Base-by-base conservation (phyloP, 495 filamentous ascomycete species). In the Delitschia confertaspora region DNA sequence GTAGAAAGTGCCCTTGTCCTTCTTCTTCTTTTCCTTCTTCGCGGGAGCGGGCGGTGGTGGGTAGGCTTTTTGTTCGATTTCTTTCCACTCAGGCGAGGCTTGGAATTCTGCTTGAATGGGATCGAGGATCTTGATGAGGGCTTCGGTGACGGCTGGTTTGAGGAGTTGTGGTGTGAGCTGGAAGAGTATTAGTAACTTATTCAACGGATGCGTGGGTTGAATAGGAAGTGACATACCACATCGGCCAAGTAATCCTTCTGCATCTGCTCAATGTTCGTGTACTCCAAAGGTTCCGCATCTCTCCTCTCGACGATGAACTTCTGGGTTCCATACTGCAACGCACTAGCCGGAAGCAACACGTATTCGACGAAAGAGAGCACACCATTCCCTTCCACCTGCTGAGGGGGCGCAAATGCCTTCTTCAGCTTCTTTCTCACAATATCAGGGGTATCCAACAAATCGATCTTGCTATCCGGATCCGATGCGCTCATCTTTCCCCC, bases 151-250 rank as follows among this genome's bases (percentile, higher is more conserved):
- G 24, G 80, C 87, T 23, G 78, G 71, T 65, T 96, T 96, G 17
- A 95, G 70, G 6, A 81, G 61, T 68, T 93, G 85, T 0, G 89
- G 89, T 8, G 79, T 83, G 38, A 96, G 71, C 82, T 91, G 41
- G 14, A 36, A 31, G 17, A 14, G 20, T 40, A 35, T 53, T 51
- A 53, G 38, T 5, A 30, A 17, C 34, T 35, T 1, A 18, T 32
- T 2, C 17, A 20, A 26, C 5, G 6, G 8, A n/a, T 31, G 13
- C 7, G 8, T 6, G 20, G 48, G 16, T 13, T n/a, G 31, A 14
- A 25, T 16, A 33, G 4, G 32, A 30, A 18, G 24, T 6, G 60
- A 70, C 79, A 42, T 75, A 93, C 85, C 42, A 84, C 67, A 59
- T 95, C 91, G 18, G 70, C 77, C 29, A 60, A 55, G 68, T 93